Evolutionary conservation across 495 filamentous ascomycete species (phyloP).

Genomic region (Annulohypoxylon stygium): DNA sequence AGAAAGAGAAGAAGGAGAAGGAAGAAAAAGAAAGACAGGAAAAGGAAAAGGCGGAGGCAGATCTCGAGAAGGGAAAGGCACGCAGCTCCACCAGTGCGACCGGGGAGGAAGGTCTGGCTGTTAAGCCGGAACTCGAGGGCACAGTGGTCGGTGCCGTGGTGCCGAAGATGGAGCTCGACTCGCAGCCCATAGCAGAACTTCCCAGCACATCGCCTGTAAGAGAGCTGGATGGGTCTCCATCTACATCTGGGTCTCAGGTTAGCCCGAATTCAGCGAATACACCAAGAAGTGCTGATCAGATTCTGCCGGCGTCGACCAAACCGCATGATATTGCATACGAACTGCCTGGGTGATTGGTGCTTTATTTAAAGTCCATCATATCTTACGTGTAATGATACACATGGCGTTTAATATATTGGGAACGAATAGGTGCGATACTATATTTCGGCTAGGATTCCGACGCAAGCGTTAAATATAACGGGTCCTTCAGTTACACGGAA

Average conservation of each 20-base stretch:
- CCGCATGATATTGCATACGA: background rate
- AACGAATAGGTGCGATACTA: background rate
- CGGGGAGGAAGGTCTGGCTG: background rate
- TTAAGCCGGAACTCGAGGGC: constrained; percentile 21
- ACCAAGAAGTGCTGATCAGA: background rate
- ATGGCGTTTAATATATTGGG: background rate
- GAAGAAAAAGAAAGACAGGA: background rate
- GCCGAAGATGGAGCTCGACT: constrained; percentile 26
- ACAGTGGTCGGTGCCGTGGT: background rate
- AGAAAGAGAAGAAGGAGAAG: background rate
- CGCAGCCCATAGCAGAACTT: constrained; percentile 1
- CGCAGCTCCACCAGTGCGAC: background rate
- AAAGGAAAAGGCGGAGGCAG: background rate
- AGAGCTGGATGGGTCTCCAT: background rate
- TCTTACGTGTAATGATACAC: background rate
- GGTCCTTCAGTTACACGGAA: background rate
- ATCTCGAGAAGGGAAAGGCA: background rate
- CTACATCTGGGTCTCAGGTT: background rate
- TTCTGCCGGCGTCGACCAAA: background rate
- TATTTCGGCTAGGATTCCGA: background rate
- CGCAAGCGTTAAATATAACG: background rate
- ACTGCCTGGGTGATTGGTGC: background rate
- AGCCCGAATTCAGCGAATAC: background rate
- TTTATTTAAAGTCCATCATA: background rate
- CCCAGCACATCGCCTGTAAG: background rate